Conservation (phyloP, 106 monocot species). For the Amphibolis antarctica region DNA sequence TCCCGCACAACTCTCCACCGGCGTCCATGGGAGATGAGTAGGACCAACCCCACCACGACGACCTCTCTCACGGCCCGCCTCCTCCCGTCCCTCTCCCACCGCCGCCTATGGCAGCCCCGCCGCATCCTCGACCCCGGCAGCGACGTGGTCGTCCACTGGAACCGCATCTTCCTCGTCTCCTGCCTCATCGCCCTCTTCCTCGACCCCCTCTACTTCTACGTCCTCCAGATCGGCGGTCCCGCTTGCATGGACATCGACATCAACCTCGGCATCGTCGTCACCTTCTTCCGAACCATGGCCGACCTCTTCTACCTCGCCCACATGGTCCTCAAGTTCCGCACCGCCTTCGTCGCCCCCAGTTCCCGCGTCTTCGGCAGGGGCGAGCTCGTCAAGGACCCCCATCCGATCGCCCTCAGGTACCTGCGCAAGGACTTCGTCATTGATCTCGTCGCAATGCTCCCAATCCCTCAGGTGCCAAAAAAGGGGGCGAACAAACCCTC, state of each 20-base stretch:
- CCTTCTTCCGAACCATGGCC: conserved; percentile 52
- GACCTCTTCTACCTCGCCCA: conserved; percentile 48
- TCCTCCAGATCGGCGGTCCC: conserved; percentile 43
- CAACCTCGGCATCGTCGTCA: conserved; percentile 38
- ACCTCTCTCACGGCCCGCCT: conserved; percentile 14
- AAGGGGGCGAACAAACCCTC: no score
- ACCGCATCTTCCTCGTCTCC: conserved; percentile 67
- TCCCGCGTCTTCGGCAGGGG: conserved; percentile 75
- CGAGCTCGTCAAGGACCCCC: conserved; percentile 62
- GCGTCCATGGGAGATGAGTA: conserved; percentile 13
- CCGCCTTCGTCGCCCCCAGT: conserved; percentile 77
- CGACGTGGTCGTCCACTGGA: conserved; percentile 55
- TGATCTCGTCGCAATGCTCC: conserved; percentile 65
- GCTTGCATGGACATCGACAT: conserved; percentile 53
- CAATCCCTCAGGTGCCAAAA: conserved; percentile 59
- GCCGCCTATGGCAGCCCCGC: conserved; percentile 26
- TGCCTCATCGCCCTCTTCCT: conserved; percentile 76
- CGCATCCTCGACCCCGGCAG: conserved; percentile 75
- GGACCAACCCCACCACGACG: conserved; percentile 1
- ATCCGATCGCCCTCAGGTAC: conserved; percentile 58
- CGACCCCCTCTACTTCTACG: conserved; percentile 84
- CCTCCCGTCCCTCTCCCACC: conserved; percentile 8
- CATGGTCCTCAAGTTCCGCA: conserved; percentile 73
- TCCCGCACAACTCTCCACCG: not conserved
- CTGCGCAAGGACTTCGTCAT: conserved; percentile 52